Base-by-base conservation (phyloP, 2,329 filamentous ascomycete species). In the Sclerotinia spermophila region DNA sequence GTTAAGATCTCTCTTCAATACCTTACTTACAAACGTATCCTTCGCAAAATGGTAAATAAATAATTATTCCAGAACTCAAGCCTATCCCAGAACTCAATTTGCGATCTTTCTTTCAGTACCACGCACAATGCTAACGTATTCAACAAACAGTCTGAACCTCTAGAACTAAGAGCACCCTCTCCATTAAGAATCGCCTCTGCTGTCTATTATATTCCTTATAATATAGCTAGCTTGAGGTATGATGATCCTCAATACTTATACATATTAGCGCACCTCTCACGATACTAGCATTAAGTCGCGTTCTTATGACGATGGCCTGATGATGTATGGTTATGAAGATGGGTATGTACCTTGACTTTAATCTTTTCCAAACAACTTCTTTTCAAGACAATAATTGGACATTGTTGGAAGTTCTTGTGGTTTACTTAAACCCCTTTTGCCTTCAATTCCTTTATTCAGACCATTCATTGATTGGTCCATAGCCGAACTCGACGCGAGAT, bases 381-480 rank as follows among this genome's bases (percentile, higher is more conserved):
- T n/a, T 53, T 24, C 5, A 65, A 27, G 45, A 53, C 62, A 65
- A 65, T 65, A 24, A 13, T 40, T 53, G 15, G 45, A 65, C 51
- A 35, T 62, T 53, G 45, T 40, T 65, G 45, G 24, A 24, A 40
- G 44, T 8, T 65, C 24, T 40, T 30, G n/a, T 38, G 33, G 33
- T 30, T 65, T 13, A 10, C 33, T 30, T 45, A 40, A 65, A 21
- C 62, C 45, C 62, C 62, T 53, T 65, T 65, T 65, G 17, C n/a
- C 35, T 53, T 53, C 45, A 53, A 6, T 53, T 21, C n/a, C 19
- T 53, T 40, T 10, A 40, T 65, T 40, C 8, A 53, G 24, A 21
- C 27, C 5, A 53, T 53, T 65, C 5, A 53, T 53, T 65, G 62
- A 51, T 65, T 65, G 62, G 62, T 24, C 45, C 38, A 40, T 65